Evolutionary conservation across 345 rosid genomes (phyloP), one percentile per base, ranked within the genome.

Genomic region (Draba incana): DNA sequence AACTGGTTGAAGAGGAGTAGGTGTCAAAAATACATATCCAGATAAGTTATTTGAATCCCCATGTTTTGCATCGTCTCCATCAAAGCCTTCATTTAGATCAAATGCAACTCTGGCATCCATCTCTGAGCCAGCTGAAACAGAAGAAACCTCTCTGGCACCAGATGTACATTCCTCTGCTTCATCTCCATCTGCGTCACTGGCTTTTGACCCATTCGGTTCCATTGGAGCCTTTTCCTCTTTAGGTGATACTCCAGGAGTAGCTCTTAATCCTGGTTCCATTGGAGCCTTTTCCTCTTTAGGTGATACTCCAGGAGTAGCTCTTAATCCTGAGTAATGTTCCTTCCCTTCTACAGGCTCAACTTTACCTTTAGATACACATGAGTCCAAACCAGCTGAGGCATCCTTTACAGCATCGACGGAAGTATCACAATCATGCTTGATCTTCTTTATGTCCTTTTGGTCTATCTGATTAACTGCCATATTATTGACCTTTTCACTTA

Each of bases 31-130:
- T 27, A 70, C 63, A 3, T 81, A 73, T 41, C 70, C 71, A 47
- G 74, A 59, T 46, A 70, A 73, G 76, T 80, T 83, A 81, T 53
- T 74, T 2, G 76, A 43, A 60, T 84, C 88, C 35, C 67, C 82
- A 5, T 56, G 68, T 75, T 74, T 87, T 35, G 82, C 82, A 54
- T 91, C 97, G 54, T 94, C 97, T 0, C 77, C 77, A 56, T 58
- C 55, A 50, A 91, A 76, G 57, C 96, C 96, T 83, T 94, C 95
- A 74, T 94, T 94, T 62, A 94, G 69, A 54, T 94, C 99, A 81
- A 94, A 94, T 61, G 75, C 88, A 14, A 91, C 77, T 83, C 84
- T 94, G 38, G 71, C 83, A 58, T 85, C 92, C 62, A 64, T 66
- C 50, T 77, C 84, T 23, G 80, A 57, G 14, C 75, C 78, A 41